These are phyloP conservation scores for Corymbia maculata DNA, from an alignment of 345 rosid species.

Conservation along the genomic window DNA sequence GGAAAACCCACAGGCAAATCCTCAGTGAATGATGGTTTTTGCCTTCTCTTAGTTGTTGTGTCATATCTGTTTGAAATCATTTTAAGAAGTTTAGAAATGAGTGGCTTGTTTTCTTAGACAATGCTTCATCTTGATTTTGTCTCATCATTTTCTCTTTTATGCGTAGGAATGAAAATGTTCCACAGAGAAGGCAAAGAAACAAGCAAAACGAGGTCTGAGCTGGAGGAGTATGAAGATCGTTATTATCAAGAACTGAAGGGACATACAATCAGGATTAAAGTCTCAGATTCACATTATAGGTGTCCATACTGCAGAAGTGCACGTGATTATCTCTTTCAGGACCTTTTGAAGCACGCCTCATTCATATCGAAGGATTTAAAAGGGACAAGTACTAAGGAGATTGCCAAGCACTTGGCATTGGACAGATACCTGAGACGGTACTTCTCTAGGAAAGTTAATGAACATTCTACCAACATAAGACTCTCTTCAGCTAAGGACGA, in stretches of 20 bases:
- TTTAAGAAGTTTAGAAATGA: neutral
- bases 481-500: neutral
- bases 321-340: slow-evolving; percentile 18
- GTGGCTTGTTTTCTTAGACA: neutral
- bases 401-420: slow-evolving; percentile 39
- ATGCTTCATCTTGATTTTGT: neutral
- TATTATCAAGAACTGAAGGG: slow-evolving; percentile 34
- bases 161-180: slow-evolving; percentile 11
- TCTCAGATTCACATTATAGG: slow-evolving; percentile 21
- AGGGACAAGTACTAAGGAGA: slow-evolving; percentile 14
- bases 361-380: slow-evolving; percentile 6
- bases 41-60: neutral
- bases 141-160: neutral
- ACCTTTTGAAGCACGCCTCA: slow-evolving; percentile 41
- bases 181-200: neutral
- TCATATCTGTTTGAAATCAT: neutral
- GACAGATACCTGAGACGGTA: slow-evolving; percentile 29
- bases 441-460: slow-evolving; percentile 7
- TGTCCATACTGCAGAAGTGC: slow-evolving; percentile 44
- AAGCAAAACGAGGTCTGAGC: slow-evolving; percentile 2
- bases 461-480: neutral
- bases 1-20: neutral
- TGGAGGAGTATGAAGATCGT: slow-evolving; percentile 32
- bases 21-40: neutral
- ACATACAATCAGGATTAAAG: slow-evolving; percentile 12